Conservation (phyloP, 2,329 filamentous ascomycete genomes). For the Penicillium digitatum region DNA sequence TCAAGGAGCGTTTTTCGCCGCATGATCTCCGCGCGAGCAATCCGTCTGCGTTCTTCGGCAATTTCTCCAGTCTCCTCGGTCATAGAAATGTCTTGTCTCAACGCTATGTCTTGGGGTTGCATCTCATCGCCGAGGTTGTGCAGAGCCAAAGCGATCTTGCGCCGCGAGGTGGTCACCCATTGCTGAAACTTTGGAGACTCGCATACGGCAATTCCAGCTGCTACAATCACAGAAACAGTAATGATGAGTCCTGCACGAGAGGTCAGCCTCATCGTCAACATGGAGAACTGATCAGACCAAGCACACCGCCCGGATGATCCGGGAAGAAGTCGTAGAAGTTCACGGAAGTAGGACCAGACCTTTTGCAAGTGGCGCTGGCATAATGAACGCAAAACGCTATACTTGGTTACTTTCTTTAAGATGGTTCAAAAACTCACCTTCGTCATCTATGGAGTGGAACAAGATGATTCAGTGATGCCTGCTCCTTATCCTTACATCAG, state of each 20-base stretch:
- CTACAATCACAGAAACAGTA: conserved; percentile 58
- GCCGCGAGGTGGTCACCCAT: conserved; percentile 60
- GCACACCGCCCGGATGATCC: conserved; percentile 27
- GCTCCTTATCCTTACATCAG: conserved; percentile 15
- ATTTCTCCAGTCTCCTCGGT: conserved; percentile 43
- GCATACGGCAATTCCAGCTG: conserved; percentile 60
- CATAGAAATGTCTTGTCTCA: conserved; percentile 46
- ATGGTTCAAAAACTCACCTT: not conserved
- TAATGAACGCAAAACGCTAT: conserved; percentile 21
- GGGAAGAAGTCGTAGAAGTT: conserved; percentile 1
- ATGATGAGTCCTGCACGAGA: conserved; percentile 55
- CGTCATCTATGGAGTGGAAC: not conserved
- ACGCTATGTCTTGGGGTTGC: conserved; percentile 42
- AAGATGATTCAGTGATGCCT: conserved; percentile 19
- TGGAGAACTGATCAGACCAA: conserved; percentile 27
- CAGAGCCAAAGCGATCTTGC: conserved; percentile 57
- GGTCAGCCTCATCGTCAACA: conserved; percentile 11
- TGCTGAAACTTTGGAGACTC: conserved; percentile 60
- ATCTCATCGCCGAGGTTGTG: conserved; percentile 60
- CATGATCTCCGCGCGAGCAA: conserved; percentile 45
- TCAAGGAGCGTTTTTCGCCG: conserved; percentile 42
- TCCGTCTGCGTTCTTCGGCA: conserved; percentile 44
- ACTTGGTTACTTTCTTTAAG: not conserved
- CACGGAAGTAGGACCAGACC: conserved; percentile 32
- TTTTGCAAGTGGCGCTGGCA: conserved; percentile 49